A percentile compares a stretch with the other conserved stretches of the same genome.
These are phyloP conservation scores for Pseudofabraea citricarpa DNA, from an alignment of 2,329 filamentous ascomycete species.

Conservation along the genomic window DNA sequence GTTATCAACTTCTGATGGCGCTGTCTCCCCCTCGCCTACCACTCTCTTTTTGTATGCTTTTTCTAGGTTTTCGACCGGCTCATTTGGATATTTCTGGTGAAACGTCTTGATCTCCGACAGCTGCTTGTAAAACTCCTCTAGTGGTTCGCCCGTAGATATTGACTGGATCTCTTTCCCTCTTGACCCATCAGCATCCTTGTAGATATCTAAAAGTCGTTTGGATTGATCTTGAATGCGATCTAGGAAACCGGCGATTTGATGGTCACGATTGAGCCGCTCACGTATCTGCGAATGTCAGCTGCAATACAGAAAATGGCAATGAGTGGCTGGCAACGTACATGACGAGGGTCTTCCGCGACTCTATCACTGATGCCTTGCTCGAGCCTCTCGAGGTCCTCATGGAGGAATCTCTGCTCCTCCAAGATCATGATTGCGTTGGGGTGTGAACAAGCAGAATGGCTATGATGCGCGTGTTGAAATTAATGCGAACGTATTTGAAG, in stretches of 20 bases:
- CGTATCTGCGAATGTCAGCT: constrained; percentile 44
- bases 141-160: constrained; percentile 78
- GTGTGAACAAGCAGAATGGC: too few relatives aligned
- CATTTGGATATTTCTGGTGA: constrained; percentile 86
- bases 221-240: constrained; percentile 86
- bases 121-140: constrained; percentile 88
- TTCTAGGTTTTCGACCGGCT: constrained; percentile 93
- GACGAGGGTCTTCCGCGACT: constrained; percentile 80
- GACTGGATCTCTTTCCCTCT: constrained; percentile 77
- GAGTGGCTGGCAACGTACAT: constrained; percentile 49
- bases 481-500: background rate
- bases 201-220: constrained; percentile 72
- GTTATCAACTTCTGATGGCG: constrained; percentile 70
- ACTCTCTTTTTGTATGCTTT: constrained; percentile 75
- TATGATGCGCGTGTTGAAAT: too few relatives aligned
- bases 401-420: constrained; percentile 89
- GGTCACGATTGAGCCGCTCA: constrained; percentile 83
- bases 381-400: constrained; percentile 93
- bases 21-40: constrained; percentile 57
- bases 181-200: constrained; percentile 70
- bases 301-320: background rate
- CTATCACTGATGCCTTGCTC: constrained; percentile 92
- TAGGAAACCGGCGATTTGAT: constrained; percentile 84
- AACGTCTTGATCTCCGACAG: constrained; percentile 77
- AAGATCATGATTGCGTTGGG: constrained; percentile 59